Evolutionary conservation across 1,139 yeast species (phyloP).

Genomic region (Suhomyces panamericanus): DNA sequence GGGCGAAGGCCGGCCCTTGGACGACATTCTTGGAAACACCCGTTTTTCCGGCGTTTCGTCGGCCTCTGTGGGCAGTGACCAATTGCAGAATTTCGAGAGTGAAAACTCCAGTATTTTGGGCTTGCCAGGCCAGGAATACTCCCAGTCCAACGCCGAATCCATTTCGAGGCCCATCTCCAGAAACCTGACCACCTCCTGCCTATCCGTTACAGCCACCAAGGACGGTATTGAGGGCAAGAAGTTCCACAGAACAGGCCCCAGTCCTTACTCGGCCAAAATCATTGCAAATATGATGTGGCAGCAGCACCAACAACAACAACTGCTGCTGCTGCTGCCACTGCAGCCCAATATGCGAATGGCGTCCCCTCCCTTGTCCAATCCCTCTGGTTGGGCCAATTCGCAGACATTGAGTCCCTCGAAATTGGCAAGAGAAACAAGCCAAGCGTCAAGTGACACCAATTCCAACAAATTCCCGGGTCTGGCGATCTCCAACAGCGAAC

Average conservation of each 20-base stretch:
- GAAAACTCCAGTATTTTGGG: constrained; percentile 4
- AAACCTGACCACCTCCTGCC: constrained; percentile 61
- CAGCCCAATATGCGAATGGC: neutral
- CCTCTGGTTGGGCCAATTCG: neutral
- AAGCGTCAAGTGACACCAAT: neutral
- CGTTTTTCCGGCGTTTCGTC: constrained; percentile 2
- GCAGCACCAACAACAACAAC: constrained; percentile 8
- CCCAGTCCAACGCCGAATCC: constrained; percentile 19
- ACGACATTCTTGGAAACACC: constrained; percentile 16
- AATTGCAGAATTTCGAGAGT: neutral
- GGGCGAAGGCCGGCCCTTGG: neutral
- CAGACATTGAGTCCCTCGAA: neutral
- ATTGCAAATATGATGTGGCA: constrained; percentile 36
- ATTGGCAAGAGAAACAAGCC: neutral
- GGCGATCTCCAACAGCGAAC: neutral
- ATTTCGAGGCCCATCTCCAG: constrained; percentile 58
- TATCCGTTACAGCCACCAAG: constrained; percentile 71
- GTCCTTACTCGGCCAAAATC: constrained; percentile 36
- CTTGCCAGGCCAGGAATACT: constrained; percentile 4
- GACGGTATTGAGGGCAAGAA: constrained; percentile 70
- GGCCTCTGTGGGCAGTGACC: neutral
- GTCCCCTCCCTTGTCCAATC: neutral
- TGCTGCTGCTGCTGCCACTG: neutral
- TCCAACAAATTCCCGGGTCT: neutral
- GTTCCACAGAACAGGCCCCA: constrained; percentile 44